Base-by-base conservation (phyloP, 2,329 filamentous ascomycete genomes). In the Macrophomina tecta region DNA sequence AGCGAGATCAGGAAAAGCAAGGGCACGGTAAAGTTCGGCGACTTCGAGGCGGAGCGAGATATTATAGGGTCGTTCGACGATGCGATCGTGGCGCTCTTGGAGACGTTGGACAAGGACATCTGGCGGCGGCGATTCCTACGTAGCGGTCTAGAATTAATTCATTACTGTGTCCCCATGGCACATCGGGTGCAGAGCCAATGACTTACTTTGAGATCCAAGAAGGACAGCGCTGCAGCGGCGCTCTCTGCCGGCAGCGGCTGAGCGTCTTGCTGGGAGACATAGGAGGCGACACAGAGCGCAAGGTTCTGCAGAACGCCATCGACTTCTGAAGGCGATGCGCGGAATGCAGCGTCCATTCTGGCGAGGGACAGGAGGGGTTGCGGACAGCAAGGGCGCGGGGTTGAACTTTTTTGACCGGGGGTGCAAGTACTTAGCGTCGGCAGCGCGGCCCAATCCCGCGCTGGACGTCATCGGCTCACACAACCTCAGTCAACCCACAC, bases 1-100 rank as follows among this genome's bases (percentile, higher is more conserved):
- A 5, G 93, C 93, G 46, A 99, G 86, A 77, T 99, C 95, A 0
- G 93, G 92, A 77, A 97, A 98, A 45, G 89, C 92, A 55, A 97
- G 84, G 53, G 88, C 82, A 16, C 89, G 86, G 77, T 97, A 89
- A 49, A 91, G 82, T 40, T 86, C 81, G 30, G 92, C 92, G 38
- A 94, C 87, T 69, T 90, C 85, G 7, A 90, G 81, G 28, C 78
- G 75, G 56, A 75, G 72, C 28, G 68, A 36, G 53, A 80, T 76
- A 68, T 78, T 81, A 69, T 81, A 81, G 8, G 79, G 78, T 5
- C 72, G 69, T 18, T 71, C 66, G 8, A 49, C 30, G 38, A 67
- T 34, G 5, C 11, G 28, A 48, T 23, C 32, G 11, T 48, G 56
- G 5, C 46, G n/a, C 0, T 48, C 12, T 18, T 62, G 18, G 28